phyloP scores from a whole-genome alignment of 169 alveolate genomes.

The Babesia bigemina region DNA sequence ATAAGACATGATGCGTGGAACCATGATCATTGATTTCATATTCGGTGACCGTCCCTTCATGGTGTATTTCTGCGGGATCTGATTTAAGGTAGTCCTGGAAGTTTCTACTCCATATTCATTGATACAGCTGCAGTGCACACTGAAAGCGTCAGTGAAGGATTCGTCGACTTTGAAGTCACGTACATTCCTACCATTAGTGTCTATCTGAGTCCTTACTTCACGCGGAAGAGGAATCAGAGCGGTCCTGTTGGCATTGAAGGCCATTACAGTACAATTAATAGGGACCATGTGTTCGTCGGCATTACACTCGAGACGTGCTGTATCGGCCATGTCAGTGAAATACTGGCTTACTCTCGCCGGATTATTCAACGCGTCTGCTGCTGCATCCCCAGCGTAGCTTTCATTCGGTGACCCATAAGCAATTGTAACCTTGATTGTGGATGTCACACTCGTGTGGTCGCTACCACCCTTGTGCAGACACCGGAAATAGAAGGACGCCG shows the following conservation, averaged over 20 bases:
- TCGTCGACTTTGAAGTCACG: not conserved
- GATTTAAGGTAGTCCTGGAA: not conserved
- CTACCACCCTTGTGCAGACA: no score
- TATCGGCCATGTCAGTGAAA: no score
- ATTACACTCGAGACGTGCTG: not conserved
- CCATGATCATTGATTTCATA: not conserved
- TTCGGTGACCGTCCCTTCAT: not conserved
- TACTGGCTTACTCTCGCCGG: not conserved
- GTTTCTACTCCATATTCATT: not conserved
- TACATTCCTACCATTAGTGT: not conserved
- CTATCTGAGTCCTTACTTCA: not conserved
- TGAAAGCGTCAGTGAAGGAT: not conserved
- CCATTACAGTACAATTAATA: not conserved
- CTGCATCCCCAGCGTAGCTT: no score
- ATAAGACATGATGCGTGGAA: not conserved
- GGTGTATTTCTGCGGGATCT: not conserved
- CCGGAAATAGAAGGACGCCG: no score
- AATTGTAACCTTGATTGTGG: no score
- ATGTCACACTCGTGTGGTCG: no score
- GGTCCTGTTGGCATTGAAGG: not conserved
- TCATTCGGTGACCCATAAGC: no score
- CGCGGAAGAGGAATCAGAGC: not conserved
- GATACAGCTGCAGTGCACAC: slow-evolving; percentile 22
- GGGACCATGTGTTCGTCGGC: not conserved
- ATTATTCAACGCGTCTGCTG: no score